Percentiles rank a stretch among this genome's conserved stretches.
phyloP scores from a whole-genome alignment of 345 rosid genomes.

The Noccaea caerulescens region DNA sequence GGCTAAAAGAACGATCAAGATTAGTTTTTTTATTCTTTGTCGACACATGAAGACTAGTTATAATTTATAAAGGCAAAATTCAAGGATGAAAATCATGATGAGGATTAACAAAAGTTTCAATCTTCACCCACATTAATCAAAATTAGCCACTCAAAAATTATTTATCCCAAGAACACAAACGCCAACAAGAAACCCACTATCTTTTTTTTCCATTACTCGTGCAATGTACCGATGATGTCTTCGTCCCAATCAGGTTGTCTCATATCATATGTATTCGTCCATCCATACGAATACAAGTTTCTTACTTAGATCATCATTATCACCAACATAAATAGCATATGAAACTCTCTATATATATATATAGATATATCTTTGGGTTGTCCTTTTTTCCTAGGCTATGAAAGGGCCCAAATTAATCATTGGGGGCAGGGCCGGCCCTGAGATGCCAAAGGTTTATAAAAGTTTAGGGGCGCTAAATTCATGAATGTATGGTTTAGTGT shows the following conservation, averaged over 20 bases:
- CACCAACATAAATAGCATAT: not conserved
- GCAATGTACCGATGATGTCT: slow-evolving; percentile 65
- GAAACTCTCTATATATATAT: not conserved
- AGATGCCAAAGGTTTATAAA: too few species aligned
- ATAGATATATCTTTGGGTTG: not conserved
- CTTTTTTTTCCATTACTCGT: slow-evolving; percentile 44
- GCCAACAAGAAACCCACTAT: slow-evolving; percentile 34
- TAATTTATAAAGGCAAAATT: slow-evolving; percentile 7
- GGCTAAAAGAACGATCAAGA: slow-evolving; percentile 13
- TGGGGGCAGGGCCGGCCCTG: too few species aligned
- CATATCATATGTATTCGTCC: too few species aligned
- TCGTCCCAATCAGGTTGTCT: too few species aligned
- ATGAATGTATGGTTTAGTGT: too few species aligned
- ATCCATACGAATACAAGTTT: not conserved
- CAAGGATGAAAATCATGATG: slow-evolving; percentile 15
- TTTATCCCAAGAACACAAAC: slow-evolving; percentile 5
- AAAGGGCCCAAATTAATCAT: too few species aligned
- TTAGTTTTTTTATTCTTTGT: not conserved
- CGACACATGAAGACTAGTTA: slow-evolving; percentile 18
- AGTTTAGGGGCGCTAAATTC: too few species aligned
- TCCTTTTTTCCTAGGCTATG: too few species aligned
- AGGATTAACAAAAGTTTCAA: slow-evolving; percentile 12
- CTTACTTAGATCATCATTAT: not conserved
- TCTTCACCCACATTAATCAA: slow-evolving; percentile 6
- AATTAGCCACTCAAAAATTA: not conserved